Base-by-base conservation (phyloP, 352 stramenopile species). In the Globisporangium iwayamae region DNA sequence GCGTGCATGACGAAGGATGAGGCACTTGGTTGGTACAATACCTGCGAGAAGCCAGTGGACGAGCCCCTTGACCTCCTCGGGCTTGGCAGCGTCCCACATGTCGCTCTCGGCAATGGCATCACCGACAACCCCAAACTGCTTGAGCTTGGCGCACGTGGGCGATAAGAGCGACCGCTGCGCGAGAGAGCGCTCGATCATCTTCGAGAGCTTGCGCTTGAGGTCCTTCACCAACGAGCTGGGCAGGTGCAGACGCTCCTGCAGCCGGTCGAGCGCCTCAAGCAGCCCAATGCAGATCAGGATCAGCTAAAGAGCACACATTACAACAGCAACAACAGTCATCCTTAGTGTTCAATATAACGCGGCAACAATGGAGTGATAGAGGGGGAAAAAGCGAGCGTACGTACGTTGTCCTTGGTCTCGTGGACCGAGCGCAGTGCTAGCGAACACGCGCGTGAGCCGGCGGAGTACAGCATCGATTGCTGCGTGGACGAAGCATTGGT, bases 261-360 rank as follows among this genome's bases (percentile, higher is more conserved):
- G 62, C 4, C 74, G 78, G 69, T 94, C 85, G 38, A 94, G 66
- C 22, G 85, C 85, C 45, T 91, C 85, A 18, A 94, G 62, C 32
- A 94, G 72, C 0, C 79, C 81, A 25, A 94, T 85, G 56, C 85
- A 94, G 41, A 94, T 80, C 61, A 92, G 56, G 60, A 94, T 72
- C 48, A 94, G 79, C 85, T 94, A 58, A 3, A 47, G 41, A 7
- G n/a, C 22, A 53, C 18, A 39, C 28, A 41, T 56, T 56, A n/a
- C 28, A 32, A 39, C 11, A 22, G 5, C n/a, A 14, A 39, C 41
- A 20, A 4, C 41, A 47, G 41, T 7, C 41, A 47, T 47, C 4
- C 3, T 18, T 18, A 45, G 13, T 45, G 38, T 18, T 8, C 34
- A 39, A 39, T 39, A 45, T 3, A 18, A 45, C 38, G 10, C 38